Percentiles rank a stretch among this genome's conserved stretches.
Conservation (phyloP, 768 basidiomycete genomes). For the Gymnopilus dilepis region DNA sequence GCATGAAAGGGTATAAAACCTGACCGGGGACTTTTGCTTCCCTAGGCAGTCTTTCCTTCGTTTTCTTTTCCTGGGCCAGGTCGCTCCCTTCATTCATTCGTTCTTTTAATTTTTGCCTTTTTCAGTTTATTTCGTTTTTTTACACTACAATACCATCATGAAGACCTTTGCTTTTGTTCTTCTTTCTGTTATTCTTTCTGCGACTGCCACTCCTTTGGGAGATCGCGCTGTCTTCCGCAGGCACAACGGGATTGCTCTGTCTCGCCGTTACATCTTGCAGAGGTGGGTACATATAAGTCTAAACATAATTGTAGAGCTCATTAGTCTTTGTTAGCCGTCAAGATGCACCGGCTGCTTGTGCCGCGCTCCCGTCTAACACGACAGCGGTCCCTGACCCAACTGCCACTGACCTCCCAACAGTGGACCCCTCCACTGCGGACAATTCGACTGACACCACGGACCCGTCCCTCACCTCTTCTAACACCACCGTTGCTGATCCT, state of each 20-base stretch:
- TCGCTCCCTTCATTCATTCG: slow-evolving; percentile 39
- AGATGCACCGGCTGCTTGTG: slow-evolving; percentile 39
- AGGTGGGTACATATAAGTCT: slow-evolving; percentile 27
- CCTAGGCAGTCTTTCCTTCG: slow-evolving; percentile 28
- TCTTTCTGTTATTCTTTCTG: slow-evolving; percentile 35
- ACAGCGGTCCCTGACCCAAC: slow-evolving; percentile 23
- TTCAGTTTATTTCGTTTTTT: slow-evolving; percentile 11
- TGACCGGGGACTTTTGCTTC: slow-evolving; percentile 3
- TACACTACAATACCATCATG: slow-evolving; percentile 31
- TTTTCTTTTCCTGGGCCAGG: slow-evolving; percentile 36
- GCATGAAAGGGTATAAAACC: slow-evolving; percentile 24
- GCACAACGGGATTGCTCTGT: slow-evolving; percentile 33
- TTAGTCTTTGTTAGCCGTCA: slow-evolving; percentile 29
- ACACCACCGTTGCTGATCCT: slow-evolving; percentile 21
- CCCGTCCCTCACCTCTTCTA: slow-evolving; percentile 15
- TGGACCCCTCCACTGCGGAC: slow-evolving; percentile 28
- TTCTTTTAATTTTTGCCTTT: slow-evolving; percentile 25
- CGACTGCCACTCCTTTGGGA: slow-evolving; percentile 38
- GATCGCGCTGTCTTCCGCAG: slow-evolving; percentile 39
- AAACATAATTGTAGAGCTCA: background rate
- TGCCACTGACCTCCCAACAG: slow-evolving; percentile 23
- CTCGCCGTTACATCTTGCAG: slow-evolving; percentile 38
- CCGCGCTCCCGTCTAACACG: slow-evolving; percentile 25
- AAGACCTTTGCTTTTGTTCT: slow-evolving; percentile 34
- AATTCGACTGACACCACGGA: slow-evolving; percentile 21